These are phyloP conservation scores for Pluteus cervinus DNA, from an alignment of 768 basidiomycete species.

Conservation along the genomic window DNA sequence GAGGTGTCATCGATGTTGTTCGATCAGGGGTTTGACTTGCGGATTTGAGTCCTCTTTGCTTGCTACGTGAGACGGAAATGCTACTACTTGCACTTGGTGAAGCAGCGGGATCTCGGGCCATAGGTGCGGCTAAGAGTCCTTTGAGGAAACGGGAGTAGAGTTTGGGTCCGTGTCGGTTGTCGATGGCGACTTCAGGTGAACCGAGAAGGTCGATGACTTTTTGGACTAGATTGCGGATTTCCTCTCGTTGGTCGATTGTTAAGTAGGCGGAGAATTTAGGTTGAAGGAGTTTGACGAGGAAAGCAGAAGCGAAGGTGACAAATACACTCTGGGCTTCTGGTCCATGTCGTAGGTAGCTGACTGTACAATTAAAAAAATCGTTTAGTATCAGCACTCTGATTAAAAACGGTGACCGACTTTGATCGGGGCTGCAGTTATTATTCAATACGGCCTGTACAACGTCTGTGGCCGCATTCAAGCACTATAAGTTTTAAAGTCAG, in stretches of 20 bases:
- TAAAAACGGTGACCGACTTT: constrained; percentile 33
- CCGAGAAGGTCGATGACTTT: constrained; percentile 62
- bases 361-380: constrained; percentile 23
- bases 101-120: constrained; percentile 25
- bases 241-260: constrained; percentile 46
- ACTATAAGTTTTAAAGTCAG: constrained; percentile 31
- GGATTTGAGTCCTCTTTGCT: too few species aligned
- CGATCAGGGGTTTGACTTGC: constrained; percentile 7
- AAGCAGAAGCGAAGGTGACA: constrained; percentile 74
- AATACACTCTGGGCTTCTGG: constrained; percentile 80
- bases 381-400: constrained; percentile 3
- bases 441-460: constrained; percentile 58
- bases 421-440: constrained; percentile 48
- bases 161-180: constrained; percentile 77
- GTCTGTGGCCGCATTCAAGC: constrained; percentile 59
- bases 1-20: too few species aligned
- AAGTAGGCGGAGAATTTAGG: constrained; percentile 66
- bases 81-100: constrained; percentile 5
- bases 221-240: constrained; percentile 60
- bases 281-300: constrained; percentile 77
- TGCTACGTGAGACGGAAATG: constrained; percentile 2
- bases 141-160: constrained; percentile 76
- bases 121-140: constrained; percentile 59
- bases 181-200: constrained; percentile 67
- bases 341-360: constrained; percentile 59